A percentile compares a stretch with the other conserved stretches of the same genome.
These are phyloP conservation scores for Agastache rugosa DNA, from an alignment of 257 asterid genomes.

Conservation along the genomic window DNA sequence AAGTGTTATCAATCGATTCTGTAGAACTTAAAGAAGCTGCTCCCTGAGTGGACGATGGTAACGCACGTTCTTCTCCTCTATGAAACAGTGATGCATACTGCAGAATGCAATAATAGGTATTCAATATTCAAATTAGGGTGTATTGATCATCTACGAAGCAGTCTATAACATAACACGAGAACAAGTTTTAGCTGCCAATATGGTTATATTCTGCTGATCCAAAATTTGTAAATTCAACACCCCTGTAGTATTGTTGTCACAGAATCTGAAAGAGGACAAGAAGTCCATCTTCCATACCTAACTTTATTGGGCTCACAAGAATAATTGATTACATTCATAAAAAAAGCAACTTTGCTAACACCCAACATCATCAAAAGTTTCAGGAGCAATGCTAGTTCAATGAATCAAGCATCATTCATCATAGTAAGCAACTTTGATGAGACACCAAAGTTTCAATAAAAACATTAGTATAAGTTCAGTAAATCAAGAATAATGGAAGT, in stretches of 20 bases:
- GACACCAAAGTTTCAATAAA: not conserved
- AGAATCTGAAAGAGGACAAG: not conserved
- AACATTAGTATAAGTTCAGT: not conserved
- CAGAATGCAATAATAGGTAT: conserved; percentile 31
- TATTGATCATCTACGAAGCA: not conserved
- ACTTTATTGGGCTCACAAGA: conserved; percentile 1
- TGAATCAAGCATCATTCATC: not conserved
- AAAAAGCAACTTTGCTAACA: not conserved
- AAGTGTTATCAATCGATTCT: conserved; percentile 53
- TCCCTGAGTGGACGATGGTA: conserved; percentile 55
- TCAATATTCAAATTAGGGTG: conserved; percentile 23
- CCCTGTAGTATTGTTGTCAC: conserved; percentile 5
- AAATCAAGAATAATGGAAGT: not conserved
- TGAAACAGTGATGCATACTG: conserved; percentile 67
- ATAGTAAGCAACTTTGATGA: not conserved
- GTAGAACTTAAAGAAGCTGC: conserved; percentile 53
- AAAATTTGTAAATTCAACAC: not conserved
- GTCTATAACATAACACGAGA: not conserved
- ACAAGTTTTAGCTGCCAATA: conserved; percentile 11
- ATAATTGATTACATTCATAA: not conserved
- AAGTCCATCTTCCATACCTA: not conserved
- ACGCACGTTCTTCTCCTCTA: conserved; percentile 54
- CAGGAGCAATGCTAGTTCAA: not conserved
- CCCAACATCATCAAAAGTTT: not conserved
- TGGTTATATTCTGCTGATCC: not conserved